Evolutionary conservation across 306 rosid species (phyloP).

Genomic region (Phaseolus lunatus): DNA sequence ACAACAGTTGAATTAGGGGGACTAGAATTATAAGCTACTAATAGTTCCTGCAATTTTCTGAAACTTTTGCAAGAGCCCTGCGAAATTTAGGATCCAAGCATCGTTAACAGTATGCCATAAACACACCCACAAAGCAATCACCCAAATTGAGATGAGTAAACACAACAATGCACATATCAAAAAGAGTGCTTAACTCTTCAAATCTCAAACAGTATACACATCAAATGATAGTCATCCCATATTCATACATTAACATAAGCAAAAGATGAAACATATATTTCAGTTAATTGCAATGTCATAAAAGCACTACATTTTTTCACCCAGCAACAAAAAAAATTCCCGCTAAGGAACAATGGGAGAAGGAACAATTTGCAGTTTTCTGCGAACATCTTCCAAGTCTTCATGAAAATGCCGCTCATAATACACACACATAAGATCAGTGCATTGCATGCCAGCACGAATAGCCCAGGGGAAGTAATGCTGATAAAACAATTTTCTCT

Average conservation of each 20-base stretch:
- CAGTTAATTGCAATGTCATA: not conserved
- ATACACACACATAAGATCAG: conserved; percentile 87
- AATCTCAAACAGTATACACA: conserved; percentile 30
- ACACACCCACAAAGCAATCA: conserved; percentile 9
- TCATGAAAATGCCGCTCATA: conserved; percentile 86
- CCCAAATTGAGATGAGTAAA: conserved; percentile 13
- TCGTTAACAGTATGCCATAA: conserved; percentile 21
- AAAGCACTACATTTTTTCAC: not conserved
- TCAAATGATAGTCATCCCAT: conserved; percentile 9
- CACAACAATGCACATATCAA: not conserved
- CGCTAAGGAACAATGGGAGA: conserved; percentile 57
- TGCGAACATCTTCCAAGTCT: conserved; percentile 80
- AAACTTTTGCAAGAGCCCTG: conserved; percentile 22
- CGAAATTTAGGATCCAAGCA: conserved; percentile 23
- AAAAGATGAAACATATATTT: not conserved
- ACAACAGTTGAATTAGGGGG: conserved; percentile 6
- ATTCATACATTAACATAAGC: not conserved
- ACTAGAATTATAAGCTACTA: conserved; percentile 29
- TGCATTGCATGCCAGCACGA: conserved; percentile 77
- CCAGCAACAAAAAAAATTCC: not conserved
- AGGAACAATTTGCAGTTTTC: conserved; percentile 80
- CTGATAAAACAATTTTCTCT: conserved; percentile 80
- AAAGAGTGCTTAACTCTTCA: not conserved
- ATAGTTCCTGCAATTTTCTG: conserved; percentile 33
- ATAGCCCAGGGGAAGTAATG: conserved; percentile 93